Conservation (phyloP, 1,139 yeast species). For the Arxiozyma heterogenica region DNA sequence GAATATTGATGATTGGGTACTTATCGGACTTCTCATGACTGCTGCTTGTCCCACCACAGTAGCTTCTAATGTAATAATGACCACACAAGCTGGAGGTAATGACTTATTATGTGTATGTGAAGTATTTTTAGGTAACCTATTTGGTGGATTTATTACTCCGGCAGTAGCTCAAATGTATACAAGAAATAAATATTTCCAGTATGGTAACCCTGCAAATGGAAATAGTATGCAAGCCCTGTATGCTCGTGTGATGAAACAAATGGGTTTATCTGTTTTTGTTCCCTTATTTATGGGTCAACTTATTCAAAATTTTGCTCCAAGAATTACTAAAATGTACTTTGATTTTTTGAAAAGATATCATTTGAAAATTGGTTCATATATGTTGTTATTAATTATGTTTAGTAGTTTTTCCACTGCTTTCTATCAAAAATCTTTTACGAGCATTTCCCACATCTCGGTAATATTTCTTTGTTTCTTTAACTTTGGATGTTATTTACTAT, state of each 20-base stretch:
- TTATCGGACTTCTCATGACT: constrained; percentile 72
- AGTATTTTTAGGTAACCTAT: constrained; percentile 71
- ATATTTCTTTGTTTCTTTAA: constrained; percentile 75
- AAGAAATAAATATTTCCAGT: constrained; percentile 48
- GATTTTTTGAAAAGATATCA: constrained; percentile 49
- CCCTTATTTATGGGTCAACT: constrained; percentile 87
- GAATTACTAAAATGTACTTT: constrained; percentile 46
- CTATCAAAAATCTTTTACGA: constrained; percentile 65
- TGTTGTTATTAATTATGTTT: constrained; percentile 72
- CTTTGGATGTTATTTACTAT: constrained; percentile 65
- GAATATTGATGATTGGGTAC: constrained; percentile 59
- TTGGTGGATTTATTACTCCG: constrained; percentile 84
- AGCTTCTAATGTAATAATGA: constrained; percentile 85
- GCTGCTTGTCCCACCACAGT: constrained; percentile 89
- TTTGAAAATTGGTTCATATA: constrained; percentile 65
- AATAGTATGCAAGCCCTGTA: constrained; percentile 51
- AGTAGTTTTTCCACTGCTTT: constrained; percentile 85
- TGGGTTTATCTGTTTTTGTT: constrained; percentile 73
- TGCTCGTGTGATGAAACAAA: constrained; percentile 70
- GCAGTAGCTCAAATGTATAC: constrained; percentile 67
- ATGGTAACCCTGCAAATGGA: constrained; percentile 72
- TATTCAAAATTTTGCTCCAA: constrained; percentile 58
- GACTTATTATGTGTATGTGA: constrained; percentile 72
- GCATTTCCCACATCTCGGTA: constrained; percentile 59
- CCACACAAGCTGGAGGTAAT: constrained; percentile 74